Percentiles rank a stretch among this genome's conserved stretches.
Conservation (phyloP, 2,329 filamentous ascomycete species). For the Botrytis squamosa region DNA sequence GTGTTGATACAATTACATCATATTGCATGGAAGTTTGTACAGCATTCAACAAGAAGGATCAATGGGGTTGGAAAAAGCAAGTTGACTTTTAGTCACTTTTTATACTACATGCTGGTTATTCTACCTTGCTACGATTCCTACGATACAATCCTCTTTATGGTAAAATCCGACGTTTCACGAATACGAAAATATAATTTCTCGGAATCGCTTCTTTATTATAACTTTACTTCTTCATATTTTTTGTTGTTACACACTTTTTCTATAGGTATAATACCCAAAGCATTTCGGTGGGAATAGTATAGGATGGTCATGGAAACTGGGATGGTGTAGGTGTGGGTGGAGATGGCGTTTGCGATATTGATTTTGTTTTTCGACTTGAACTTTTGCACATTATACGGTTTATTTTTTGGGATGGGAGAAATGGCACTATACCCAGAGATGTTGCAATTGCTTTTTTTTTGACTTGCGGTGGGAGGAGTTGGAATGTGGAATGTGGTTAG, state of each 20-base stretch:
- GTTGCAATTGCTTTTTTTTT: background rate
- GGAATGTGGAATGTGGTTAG: background rate
- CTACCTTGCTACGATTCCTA: background rate
- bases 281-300: background rate
- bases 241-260: constrained; percentile 12
- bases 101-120: background rate
- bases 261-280: background rate
- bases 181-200: background rate
- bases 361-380: background rate
- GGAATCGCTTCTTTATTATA: background rate
- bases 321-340: background rate
- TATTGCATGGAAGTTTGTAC: constrained; percentile 21
- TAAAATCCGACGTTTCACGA: background rate
- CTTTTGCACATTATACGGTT: constrained; percentile 6
- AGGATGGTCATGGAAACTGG: background rate
- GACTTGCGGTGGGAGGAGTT: background rate
- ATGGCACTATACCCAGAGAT: constrained; percentile 23
- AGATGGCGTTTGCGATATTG: constrained; percentile 13
- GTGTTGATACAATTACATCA: constrained; percentile 5
- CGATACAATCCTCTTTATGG: background rate
- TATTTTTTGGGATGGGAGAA: constrained; percentile 14
- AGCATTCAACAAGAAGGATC: constrained; percentile 21
- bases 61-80: constrained; percentile 21
- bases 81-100: constrained; percentile 17
- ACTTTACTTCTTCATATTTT: constrained; percentile 5